phyloP scores from a whole-genome alignment of 2,329 filamentous ascomycete species.

The Dactylella cylindrospora region DNA sequence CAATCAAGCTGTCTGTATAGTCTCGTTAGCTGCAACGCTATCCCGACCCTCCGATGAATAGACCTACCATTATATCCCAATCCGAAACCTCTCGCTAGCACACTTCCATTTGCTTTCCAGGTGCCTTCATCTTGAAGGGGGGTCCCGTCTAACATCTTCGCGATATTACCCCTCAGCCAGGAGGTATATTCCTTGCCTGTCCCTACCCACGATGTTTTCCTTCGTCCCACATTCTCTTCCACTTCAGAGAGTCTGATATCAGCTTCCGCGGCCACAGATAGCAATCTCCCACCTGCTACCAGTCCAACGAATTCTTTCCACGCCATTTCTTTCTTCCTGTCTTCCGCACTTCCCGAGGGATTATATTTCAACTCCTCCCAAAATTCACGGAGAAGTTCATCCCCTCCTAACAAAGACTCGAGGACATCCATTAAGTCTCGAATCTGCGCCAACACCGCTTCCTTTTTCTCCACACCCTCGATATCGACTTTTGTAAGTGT shows the following conservation, averaged over 20 bases:
- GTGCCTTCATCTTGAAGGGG: slow-evolving; percentile 51
- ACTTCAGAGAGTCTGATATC: slow-evolving; percentile 51
- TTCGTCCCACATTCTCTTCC: slow-evolving; percentile 21
- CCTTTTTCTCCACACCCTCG: slow-evolving; percentile 48
- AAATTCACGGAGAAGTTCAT: slow-evolving; percentile 41
- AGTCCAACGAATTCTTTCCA: slow-evolving; percentile 67
- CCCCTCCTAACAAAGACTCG: slow-evolving; percentile 42
- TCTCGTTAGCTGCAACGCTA: slow-evolving; percentile 45
- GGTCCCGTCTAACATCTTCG: slow-evolving; percentile 51
- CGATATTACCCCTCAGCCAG: slow-evolving; percentile 72
- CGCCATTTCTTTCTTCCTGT: slow-evolving; percentile 57
- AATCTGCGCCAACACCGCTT: slow-evolving; percentile 51
- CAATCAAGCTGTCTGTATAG: slow-evolving; percentile 40
- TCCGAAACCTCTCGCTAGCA: slow-evolving; percentile 64
- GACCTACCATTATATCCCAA: slow-evolving; percentile 70
- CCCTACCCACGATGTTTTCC: slow-evolving; percentile 61
- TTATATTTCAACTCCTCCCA: slow-evolving; percentile 48
- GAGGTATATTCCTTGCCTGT: slow-evolving; percentile 65
- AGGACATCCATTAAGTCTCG: slow-evolving; percentile 55
- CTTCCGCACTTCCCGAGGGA: slow-evolving; percentile 49
- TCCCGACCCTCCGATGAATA: slow-evolving; percentile 51
- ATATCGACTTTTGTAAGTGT: slow-evolving; percentile 20
- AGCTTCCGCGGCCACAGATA: slow-evolving; percentile 62
- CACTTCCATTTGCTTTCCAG: slow-evolving; percentile 55
- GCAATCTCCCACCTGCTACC: slow-evolving; percentile 62